Evolutionary conservation across 139 green algal species (phyloP), one percentile per base, ranked within the genome.

Genomic region (Micractinium sp.): DNA sequence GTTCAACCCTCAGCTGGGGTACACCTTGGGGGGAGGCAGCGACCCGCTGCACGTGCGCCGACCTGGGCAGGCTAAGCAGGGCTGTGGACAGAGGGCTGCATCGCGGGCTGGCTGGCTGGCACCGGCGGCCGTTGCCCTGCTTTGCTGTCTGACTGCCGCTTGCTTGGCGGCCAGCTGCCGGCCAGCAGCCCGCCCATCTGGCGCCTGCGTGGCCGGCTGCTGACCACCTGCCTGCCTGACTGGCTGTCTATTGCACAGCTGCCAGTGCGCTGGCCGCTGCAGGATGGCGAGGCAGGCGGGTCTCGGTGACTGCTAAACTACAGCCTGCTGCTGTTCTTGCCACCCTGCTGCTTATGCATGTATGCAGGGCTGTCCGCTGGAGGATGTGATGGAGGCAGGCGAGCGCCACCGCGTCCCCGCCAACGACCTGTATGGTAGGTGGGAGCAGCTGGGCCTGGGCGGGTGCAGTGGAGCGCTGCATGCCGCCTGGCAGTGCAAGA

Each of bases 371-470:
- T 81, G 75, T 31, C 75, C 75, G 75, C 35, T 56, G 19, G 4
- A 23, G 13, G 75, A 53, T 3, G 75, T 81, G 15, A 20, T 27
- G 33, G 36, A 3, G 75, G 33, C 36, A 20, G 75, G 75, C 15
- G n/a, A 25, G 75, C 75, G 75, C n/a, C 75, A 81, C 75, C 33
- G 19, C 14, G 75, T 81, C 4, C 75, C 75, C 47, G 5, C 35
- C 25, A 81, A 81, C 75, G 75, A 81, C 33, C 47, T 81, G 75
- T 81, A 81, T 56, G 75, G 75, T 81, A 27, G 75, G 75, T 81
- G 16, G 19, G 73, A 56, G 47, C 47, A 56, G 5, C 47, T 56
- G 5, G 47, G 47, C 5, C 5, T 56, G 47, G 9, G 47, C 47
- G 5, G 47, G 47, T 5, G 47, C 7, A 56, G 9, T 5, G 47